Base-by-base conservation (phyloP, 345 rosid genomes). In the Rhodamnia argentea region DNA sequence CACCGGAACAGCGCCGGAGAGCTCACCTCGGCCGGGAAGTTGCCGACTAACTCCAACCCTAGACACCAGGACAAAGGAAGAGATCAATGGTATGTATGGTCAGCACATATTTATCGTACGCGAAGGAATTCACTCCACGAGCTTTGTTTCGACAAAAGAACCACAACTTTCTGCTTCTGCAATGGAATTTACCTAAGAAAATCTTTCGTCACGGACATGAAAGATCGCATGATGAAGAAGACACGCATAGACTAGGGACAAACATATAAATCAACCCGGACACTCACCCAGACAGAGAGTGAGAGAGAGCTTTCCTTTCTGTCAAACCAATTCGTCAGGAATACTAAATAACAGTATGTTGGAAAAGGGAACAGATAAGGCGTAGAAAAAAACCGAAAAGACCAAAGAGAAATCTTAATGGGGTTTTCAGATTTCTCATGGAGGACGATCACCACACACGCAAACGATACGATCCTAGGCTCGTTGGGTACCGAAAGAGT, bases 11-110 rank as follows among this genome's bases (percentile, higher is more conserved):
- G 85, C 16, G 93, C 91, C 7, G 91, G 53, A 3, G 92, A 87
- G 85, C 75, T 92, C 82, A 92, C 89, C 81, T 92, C 91, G 50
- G 89, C 11, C 4, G 93, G 93, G 58, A 90, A 90, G 62, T 86
- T 87, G 44, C 91, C 88, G 47, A 88, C 87, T 51, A 91, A 76
- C 82, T 92, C 92, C 85, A 90, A 88, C 92, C 92, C 93, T 92
- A 89, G 87, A 62, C 42, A 64, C 52, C 83, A 15, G 60, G 42
- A 53, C 26, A 29, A 37, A 15, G 55, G 55, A 78, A 44, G 52
- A 50, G 26, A 52, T 26, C 50, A 22, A 42, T 40, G 40, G 42
- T 27, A 83, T 37, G 24, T 52, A 53, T 40, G 26, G 51, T 83
- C 23, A 50, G 52, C 70, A 15, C 26, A 83, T 52, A 6, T 64